Evolutionary conservation across 78 protist species (phyloP).

Genomic region (Chrysochromulina tobinii): DNA sequence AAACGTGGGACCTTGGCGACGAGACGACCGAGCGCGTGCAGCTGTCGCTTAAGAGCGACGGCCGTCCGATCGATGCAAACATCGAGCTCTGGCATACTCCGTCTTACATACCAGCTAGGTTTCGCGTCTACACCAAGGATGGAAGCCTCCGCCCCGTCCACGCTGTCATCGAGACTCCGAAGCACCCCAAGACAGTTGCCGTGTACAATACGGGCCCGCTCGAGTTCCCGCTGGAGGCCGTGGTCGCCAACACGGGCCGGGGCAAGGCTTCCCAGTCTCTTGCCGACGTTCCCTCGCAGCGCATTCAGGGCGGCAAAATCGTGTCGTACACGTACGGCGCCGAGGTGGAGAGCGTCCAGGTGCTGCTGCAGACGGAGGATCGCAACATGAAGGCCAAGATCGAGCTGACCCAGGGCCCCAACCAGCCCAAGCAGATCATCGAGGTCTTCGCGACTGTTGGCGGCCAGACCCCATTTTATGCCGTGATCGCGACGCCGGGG

Average conservation of each 20-base stretch:
- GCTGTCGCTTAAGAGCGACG: background rate
- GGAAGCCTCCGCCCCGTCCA: background rate
- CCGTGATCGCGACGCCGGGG: background rate
- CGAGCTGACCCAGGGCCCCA: slow-evolving; percentile 2
- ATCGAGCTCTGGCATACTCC: slow-evolving; percentile 10
- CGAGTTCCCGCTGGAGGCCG: background rate
- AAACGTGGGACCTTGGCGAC: background rate
- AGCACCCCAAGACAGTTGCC: background rate
- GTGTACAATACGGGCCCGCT: background rate
- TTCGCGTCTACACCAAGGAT: background rate
- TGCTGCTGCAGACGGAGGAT: background rate
- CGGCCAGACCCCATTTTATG: background rate
- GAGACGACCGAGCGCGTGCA: background rate
- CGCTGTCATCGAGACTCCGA: background rate
- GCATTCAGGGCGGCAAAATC: background rate
- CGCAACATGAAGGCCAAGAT: slow-evolving; percentile 21
- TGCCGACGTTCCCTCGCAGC: background rate
- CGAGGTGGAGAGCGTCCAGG: background rate
- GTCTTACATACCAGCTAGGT: background rate
- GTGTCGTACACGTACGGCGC: background rate
- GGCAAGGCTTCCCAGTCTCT: background rate
- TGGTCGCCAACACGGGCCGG: background rate
- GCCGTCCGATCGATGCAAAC: background rate
- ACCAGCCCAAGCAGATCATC: background rate
- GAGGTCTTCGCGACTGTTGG: background rate